Evolutionary conservation across 495 filamentous ascomycete genomes (phyloP), one percentile per base, ranked within the genome.

Genomic region (Pseudevernia furfuracea): DNA sequence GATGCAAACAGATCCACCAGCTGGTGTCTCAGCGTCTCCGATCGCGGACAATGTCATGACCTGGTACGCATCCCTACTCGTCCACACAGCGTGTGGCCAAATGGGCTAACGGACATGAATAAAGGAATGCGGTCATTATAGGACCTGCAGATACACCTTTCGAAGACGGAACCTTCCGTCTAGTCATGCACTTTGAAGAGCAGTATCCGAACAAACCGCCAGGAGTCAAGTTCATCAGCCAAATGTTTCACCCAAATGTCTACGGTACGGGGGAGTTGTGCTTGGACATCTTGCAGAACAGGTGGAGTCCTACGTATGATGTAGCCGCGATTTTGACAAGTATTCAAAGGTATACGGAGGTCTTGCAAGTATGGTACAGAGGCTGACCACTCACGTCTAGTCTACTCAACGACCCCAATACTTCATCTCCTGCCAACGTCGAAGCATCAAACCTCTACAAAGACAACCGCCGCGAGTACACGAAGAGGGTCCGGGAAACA

Each of bases 11-110:
- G 94, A 98, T 73, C 94, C 94, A 71, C 94, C 94, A 11, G 95
- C 93, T 66, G 94, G 94, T 64, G 94, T 98, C 52, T 97, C 93
- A 63, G 94, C 94, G 43, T 97, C 94, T 43, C 94, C 94, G 1
- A 89, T 98, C 28, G 90, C 93, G 52, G 94, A 98, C 74, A 98
- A 98, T 81, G 94, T 98, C 52, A 97, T 98, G 94, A 97, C 92
- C 59, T 98, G 94, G 94, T 97, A 84, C 68, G 80, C 19, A 61
- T 52, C 43, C 66, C 67, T 39, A 23, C 46, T 69, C 63, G 34
- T 58, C 21, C 44, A 48, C 17, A 12, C 36, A 37, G 23, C 28
- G 5, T 57, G 36, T 37, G 39, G 41, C 53, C n/a, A 49, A 30
- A 38, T 53, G 32, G 34, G 32, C 58, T 66, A 2, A 65, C 39